phyloP scores from a whole-genome alignment of 257 asterid species.

The Jasminum sambac region DNA sequence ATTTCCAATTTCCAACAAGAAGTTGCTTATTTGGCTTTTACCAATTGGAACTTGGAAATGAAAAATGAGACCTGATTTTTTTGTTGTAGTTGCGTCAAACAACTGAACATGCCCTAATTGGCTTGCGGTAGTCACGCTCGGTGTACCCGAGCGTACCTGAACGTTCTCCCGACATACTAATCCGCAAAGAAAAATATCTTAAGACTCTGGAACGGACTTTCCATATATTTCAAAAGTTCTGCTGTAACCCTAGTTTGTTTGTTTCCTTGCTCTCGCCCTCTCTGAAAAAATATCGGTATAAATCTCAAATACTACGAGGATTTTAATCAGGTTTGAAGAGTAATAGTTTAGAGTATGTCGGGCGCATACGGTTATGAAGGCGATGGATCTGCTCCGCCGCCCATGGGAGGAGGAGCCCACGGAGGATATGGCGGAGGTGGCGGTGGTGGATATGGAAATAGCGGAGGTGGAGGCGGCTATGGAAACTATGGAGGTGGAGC shows the following conservation, averaged over 20 bases:
- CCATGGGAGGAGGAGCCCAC: conserved; percentile 44
- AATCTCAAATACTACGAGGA: background rate
- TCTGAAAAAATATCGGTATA: background rate
- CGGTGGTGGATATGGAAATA: conserved; percentile 58
- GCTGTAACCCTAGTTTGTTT: background rate
- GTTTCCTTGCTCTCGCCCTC: background rate
- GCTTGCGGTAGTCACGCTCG: background rate
- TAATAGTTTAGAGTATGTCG: background rate
- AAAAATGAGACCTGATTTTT: too few species aligned
- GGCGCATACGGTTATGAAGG: conserved; percentile 71
- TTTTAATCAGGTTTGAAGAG: background rate
- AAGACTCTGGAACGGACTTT: background rate
- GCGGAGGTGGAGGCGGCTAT: conserved; percentile 43
- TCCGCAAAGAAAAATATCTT: background rate
- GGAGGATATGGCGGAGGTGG: conserved; percentile 41
- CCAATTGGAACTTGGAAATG: too few species aligned
- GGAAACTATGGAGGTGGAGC: conserved; percentile 48
- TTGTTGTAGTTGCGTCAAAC: too few species aligned
- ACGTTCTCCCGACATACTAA: background rate
- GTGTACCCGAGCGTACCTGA: background rate
- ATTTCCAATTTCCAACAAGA: too few species aligned
- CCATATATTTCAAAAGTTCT: background rate
- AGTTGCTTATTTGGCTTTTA: too few species aligned
- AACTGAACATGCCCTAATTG: background rate
- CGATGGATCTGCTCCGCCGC: conserved; percentile 72